Conservation (phyloP, 495 filamentous ascomycete genomes). For the Aspergillus funiculosus region DNA sequence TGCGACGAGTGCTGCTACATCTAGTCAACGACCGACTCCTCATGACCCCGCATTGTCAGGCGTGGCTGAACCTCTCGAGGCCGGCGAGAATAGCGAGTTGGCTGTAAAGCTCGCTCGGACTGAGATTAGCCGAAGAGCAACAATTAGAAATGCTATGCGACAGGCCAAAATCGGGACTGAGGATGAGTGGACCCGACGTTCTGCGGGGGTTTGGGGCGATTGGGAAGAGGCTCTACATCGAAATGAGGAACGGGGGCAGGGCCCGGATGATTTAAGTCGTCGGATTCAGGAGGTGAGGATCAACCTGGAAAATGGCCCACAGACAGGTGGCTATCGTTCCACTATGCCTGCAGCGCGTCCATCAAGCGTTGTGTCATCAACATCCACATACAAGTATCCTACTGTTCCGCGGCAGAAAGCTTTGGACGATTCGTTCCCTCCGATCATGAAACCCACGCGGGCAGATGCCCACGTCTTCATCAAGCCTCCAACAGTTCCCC, state of each 20-base stretch:
- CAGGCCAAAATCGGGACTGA: constrained; percentile 49
- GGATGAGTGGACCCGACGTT: constrained; percentile 51
- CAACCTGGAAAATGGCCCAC: constrained; percentile 29
- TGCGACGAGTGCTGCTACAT: constrained; percentile 10
- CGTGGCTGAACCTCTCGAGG: constrained; percentile 54
- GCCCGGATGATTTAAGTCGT: constrained; percentile 36
- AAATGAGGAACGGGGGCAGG: constrained; percentile 24
- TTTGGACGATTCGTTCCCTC: constrained; percentile 20
- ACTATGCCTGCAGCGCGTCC: constrained; percentile 15
- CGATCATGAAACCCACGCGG: constrained; percentile 14
- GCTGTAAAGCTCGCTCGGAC: constrained; percentile 71
- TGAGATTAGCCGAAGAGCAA: constrained; percentile 65
- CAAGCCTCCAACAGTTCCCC: constrained; percentile 44
- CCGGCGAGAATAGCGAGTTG: constrained; percentile 64
- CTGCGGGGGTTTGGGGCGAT: constrained; percentile 59
- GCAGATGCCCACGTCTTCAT: constrained; percentile 28
- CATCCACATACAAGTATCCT: constrained; percentile 47
- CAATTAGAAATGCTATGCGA: constrained; percentile 48
- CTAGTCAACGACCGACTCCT: constrained; percentile 18
- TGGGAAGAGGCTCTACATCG: constrained; percentile 44
- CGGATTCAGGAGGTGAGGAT: constrained; percentile 42
- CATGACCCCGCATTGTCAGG: constrained; percentile 37
- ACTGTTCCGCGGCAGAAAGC: constrained; percentile 44
- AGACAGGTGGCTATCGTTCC: constrained; percentile 4
- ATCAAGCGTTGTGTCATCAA: constrained; percentile 7